These are phyloP conservation scores for Neurospora sp. DNA, from an alignment of 495 filamentous ascomycete genomes.

Conservation along the genomic window DNA sequence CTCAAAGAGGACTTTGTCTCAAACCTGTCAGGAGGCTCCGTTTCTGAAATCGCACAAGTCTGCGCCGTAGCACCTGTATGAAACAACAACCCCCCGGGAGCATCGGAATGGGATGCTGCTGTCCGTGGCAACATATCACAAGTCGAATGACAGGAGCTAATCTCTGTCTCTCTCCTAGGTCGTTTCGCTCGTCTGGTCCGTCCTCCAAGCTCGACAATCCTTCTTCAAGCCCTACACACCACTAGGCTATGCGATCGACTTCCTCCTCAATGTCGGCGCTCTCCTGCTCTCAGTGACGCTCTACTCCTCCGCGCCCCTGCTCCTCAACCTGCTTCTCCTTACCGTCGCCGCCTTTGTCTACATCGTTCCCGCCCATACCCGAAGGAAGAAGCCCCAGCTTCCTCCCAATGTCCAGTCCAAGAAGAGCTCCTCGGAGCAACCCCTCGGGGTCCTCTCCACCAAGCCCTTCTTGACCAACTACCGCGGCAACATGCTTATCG, in stretches of 20 bases:
- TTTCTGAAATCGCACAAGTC: slow-evolving; percentile 78
- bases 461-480: slow-evolving; percentile 91
- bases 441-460: slow-evolving; percentile 51
- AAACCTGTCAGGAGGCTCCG: slow-evolving; percentile 72
- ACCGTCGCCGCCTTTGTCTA: slow-evolving; percentile 56
- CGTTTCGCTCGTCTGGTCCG: slow-evolving; percentile 78
- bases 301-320: slow-evolving; percentile 64
- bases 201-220: slow-evolving; percentile 72
- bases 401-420: slow-evolving; percentile 36
- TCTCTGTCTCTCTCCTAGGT: slow-evolving; percentile 38
- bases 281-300: slow-evolving; percentile 78
- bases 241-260: slow-evolving; percentile 62
- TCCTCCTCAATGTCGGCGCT: slow-evolving; percentile 72
- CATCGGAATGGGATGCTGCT: neutral
- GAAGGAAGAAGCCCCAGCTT: slow-evolving; percentile 46
- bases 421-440: slow-evolving; percentile 4
- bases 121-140: neutral
- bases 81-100: slow-evolving; percentile 3
- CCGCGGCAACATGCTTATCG: slow-evolving; percentile 81
- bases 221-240: slow-evolving; percentile 71
- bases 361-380: slow-evolving; percentile 31
- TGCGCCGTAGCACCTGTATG: slow-evolving; percentile 76
- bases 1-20: slow-evolving; percentile 94
- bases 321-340: slow-evolving; percentile 67
- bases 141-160: neutral